Percentiles rank a stretch among this genome's conserved stretches.
phyloP scores from a whole-genome alignment of 2,329 filamentous ascomycete genomes.

The Mollisia scopiformis region DNA sequence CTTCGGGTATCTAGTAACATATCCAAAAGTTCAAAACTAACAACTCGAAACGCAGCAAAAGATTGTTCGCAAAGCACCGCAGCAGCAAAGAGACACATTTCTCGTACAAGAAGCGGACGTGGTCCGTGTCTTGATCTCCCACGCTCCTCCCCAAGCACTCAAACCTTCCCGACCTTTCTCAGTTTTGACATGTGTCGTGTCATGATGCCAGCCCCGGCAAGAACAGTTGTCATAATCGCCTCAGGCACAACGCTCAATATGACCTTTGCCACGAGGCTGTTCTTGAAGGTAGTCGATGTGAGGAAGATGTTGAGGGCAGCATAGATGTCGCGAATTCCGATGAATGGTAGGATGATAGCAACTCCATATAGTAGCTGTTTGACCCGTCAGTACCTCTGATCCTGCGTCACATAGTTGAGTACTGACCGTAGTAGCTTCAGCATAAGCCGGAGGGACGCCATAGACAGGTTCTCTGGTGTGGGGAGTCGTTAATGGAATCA shows the following conservation, averaged over 20 bases:
- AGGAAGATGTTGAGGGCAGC: conserved; percentile 4
- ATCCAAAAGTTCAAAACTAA: no score
- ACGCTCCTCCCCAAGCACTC: background rate
- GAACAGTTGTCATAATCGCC: background rate
- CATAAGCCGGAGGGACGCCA: background rate
- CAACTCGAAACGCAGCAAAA: no score
- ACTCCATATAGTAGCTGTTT: conserved; percentile 1
- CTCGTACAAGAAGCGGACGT: no score
- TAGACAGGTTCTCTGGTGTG: background rate
- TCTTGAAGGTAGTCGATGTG: background rate
- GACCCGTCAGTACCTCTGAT: background rate
- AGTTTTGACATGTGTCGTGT: background rate
- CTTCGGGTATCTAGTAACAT: no score
- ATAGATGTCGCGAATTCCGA: background rate
- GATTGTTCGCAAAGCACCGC: no score
- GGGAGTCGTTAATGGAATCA: background rate
- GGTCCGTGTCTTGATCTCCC: no score
- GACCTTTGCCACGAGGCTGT: conserved; percentile 1
- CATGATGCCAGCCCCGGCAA: background rate
- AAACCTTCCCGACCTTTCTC: background rate
- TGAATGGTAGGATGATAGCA: background rate
- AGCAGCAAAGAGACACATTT: no score
- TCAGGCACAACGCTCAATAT: background rate
- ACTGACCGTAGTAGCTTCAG: background rate
- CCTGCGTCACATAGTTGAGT: background rate